phyloP scores from a whole-genome alignment of 768 basidiomycete genomes.

The Cyathus striatus region DNA sequence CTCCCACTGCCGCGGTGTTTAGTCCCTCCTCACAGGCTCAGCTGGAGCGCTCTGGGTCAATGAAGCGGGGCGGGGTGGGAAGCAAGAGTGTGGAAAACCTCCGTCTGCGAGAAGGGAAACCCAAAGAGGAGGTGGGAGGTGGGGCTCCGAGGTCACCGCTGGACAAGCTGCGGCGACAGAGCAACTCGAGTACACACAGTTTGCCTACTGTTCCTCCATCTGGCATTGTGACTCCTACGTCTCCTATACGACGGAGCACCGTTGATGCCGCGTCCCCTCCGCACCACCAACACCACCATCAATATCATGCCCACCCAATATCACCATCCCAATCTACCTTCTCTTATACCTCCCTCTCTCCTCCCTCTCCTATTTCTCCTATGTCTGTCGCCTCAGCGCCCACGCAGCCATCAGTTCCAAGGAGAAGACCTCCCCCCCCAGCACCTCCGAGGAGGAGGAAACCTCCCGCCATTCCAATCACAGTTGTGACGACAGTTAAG shows the following conservation, averaged over 20 bases:
- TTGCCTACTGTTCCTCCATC: slow-evolving; percentile 11
- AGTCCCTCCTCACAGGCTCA: too few species aligned
- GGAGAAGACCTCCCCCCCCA: slow-evolving; percentile 55
- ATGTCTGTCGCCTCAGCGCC: too few species aligned
- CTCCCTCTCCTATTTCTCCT: slow-evolving; percentile 8
- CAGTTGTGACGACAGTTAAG: slow-evolving; percentile 26
- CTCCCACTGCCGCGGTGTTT: too few species aligned
- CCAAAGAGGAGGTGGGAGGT: slow-evolving; percentile 3
- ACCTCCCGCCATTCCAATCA: slow-evolving; percentile 63
- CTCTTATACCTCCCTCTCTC: neutral
- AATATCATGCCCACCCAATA: slow-evolving; percentile 6
- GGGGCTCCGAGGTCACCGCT: slow-evolving; percentile 24
- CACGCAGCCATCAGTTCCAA: slow-evolving; percentile 18
- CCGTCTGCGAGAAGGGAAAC: slow-evolving; percentile 20
- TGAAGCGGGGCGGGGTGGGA: slow-evolving; percentile 44
- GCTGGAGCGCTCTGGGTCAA: slow-evolving; percentile 26
- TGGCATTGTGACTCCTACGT: neutral
- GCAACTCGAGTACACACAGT: slow-evolving; percentile 38
- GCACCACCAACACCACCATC: neutral
- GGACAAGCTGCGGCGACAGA: slow-evolving; percentile 29
- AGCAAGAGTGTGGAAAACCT: slow-evolving; percentile 67
- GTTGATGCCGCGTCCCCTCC: slow-evolving; percentile 3
- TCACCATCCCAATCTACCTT: slow-evolving; percentile 5
- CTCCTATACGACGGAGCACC: slow-evolving; percentile 10
- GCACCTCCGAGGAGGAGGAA: slow-evolving; percentile 65